A percentile compares a stretch with the other conserved stretches of the same genome.
These are phyloP conservation scores for Candida ipomoeae DNA, from an alignment of 805 yeast genomes.

Conservation along the genomic window DNA sequence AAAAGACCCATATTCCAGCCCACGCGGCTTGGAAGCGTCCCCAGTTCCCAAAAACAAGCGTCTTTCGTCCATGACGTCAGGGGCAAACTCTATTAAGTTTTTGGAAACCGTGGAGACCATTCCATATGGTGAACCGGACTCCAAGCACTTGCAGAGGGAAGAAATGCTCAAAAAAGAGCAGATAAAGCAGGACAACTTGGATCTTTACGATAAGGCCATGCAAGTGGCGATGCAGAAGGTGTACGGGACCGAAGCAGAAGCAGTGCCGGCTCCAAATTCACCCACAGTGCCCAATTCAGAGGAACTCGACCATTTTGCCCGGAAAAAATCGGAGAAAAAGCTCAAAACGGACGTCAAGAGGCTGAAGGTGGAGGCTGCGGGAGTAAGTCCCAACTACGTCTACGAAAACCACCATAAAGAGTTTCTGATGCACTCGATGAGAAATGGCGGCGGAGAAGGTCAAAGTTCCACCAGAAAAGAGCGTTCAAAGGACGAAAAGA, in stretches of 20 bases:
- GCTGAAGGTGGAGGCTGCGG: constrained; percentile 12
- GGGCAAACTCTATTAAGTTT: constrained; percentile 35
- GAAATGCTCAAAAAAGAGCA: constrained; percentile 11
- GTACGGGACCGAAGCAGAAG: constrained; percentile 34
- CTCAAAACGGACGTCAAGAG: constrained; percentile 10
- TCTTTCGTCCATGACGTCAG: constrained; percentile 18
- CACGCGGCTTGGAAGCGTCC: constrained; percentile 1
- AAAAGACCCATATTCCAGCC: neutral
- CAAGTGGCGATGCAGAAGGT: constrained; percentile 55
- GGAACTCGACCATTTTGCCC: constrained; percentile 7
- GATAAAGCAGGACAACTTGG: constrained; percentile 37
- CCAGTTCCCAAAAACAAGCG: constrained; percentile 11
- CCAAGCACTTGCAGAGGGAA: constrained; percentile 8
- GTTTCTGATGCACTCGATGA: constrained; percentile 13
- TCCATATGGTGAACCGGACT: constrained; percentile 14
- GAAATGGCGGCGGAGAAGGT: constrained; percentile 5
- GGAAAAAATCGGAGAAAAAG: constrained; percentile 12
- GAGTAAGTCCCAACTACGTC: constrained; percentile 13
- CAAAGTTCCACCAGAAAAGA: constrained; percentile 4
- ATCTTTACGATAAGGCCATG: constrained; percentile 52
- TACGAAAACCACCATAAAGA: constrained; percentile 18
- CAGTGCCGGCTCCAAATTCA: neutral
- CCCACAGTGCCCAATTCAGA: neutral
- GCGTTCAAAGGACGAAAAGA: constrained; percentile 11
- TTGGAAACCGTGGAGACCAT: constrained; percentile 37